These are phyloP conservation scores for Cladorrhinum sp. DNA, from an alignment of 2,329 filamentous ascomycete species.

Conservation along the genomic window DNA sequence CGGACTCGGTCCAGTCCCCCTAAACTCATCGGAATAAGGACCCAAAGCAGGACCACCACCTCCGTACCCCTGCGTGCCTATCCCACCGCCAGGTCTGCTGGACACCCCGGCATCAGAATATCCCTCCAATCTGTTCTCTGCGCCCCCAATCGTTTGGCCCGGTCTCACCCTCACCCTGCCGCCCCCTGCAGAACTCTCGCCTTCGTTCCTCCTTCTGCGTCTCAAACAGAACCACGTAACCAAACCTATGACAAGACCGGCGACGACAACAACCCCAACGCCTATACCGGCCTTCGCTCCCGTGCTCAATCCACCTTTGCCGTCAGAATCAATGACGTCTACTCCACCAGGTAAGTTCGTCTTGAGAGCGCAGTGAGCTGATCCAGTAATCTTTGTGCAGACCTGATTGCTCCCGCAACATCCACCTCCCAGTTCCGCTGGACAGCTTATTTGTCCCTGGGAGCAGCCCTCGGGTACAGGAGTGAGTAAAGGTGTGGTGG, in stretches of 20 bases:
- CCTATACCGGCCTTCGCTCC: conserved; percentile 58
- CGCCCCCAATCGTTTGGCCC: conserved; percentile 27
- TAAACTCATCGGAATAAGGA: conserved; percentile 43
- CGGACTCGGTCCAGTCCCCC: neutral
- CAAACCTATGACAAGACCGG: conserved; percentile 40
- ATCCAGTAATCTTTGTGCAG: conserved; percentile 40
- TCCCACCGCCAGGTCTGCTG: conserved; percentile 29
- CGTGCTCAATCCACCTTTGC: conserved; percentile 36
- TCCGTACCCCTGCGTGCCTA: conserved; percentile 42
- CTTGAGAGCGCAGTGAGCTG: conserved; percentile 40
- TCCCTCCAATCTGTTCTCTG: conserved; percentile 11
- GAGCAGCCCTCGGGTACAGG: conserved; percentile 41
- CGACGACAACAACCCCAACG: conserved; percentile 47
- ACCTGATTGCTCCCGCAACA: conserved; percentile 47
- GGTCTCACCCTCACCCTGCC: conserved; percentile 8
- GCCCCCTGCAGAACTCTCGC: neutral
- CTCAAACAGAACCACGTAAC: conserved; percentile 48
- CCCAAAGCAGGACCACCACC: conserved; percentile 44
- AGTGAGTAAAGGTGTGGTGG: conserved; percentile 41
- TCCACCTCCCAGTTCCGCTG: conserved; percentile 42
- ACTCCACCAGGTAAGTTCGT: conserved; percentile 28
- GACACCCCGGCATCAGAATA: conserved; percentile 11
- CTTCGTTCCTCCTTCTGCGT: conserved; percentile 29
- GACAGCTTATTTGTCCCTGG: conserved; percentile 45
- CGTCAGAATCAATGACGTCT: conserved; percentile 10